phyloP scores from a whole-genome alignment of 768 basidiomycete genomes.

The Cyclocybe aegerita region DNA sequence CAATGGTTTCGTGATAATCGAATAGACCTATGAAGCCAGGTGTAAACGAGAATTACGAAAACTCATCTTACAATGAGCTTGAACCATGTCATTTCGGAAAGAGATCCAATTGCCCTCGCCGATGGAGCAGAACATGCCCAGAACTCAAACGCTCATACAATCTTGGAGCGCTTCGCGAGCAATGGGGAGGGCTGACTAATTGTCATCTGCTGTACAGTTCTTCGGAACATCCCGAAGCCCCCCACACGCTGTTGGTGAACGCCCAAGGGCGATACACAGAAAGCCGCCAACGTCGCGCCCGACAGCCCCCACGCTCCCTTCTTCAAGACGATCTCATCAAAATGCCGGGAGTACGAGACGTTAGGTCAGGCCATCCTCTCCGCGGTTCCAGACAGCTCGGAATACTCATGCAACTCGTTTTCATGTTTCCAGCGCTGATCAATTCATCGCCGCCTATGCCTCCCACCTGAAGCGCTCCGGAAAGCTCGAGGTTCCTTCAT shows the following conservation, averaged over 20 bases:
- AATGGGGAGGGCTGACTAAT: no score
- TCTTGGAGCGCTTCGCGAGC: no score
- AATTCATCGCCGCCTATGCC: slow-evolving; percentile 92
- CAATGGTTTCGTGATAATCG: background rate
- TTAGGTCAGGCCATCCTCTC: slow-evolving; percentile 49
- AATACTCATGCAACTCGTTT: slow-evolving; percentile 19
- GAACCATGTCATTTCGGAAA: no score
- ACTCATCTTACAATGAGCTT: no score
- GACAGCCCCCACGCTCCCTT: slow-evolving; percentile 43
- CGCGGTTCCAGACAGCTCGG: slow-evolving; percentile 3
- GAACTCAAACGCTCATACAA: no score
- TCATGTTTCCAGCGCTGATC: slow-evolving; percentile 67
- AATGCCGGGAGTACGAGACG: slow-evolving; percentile 85
- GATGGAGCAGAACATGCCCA: no score
- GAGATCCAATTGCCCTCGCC: no score
- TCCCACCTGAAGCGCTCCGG: slow-evolving; percentile 97
- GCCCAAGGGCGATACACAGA: slow-evolving; percentile 42
- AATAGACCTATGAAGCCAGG: background rate
- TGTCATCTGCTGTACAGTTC: slow-evolving; percentile 40
- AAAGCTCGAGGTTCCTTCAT: slow-evolving; percentile 98
- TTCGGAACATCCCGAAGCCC: slow-evolving; percentile 39
- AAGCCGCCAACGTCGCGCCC: slow-evolving; percentile 48
- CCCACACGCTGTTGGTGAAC: slow-evolving; percentile 17
- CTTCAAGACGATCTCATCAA: slow-evolving; percentile 49
- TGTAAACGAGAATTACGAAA: no score